Evolutionary conservation across 2,329 filamentous ascomycete genomes (phyloP), one percentile per base, ranked within the genome.

Genomic region (Pyrenochaeta sp.): DNA sequence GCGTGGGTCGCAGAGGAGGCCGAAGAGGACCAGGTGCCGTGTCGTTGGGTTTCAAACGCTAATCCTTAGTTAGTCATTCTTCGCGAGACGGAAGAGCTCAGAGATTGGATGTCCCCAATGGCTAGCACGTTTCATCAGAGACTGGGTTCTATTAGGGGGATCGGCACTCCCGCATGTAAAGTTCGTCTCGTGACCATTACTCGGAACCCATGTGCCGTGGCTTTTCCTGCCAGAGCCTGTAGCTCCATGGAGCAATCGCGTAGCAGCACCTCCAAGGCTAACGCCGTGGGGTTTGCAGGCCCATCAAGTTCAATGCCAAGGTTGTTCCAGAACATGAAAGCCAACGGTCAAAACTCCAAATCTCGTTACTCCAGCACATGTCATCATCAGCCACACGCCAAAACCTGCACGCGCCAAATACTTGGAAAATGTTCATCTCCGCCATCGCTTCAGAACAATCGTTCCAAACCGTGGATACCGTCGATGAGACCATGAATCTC

Each of bases 281-380:
- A 24, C 42, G 24, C 10, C 6, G 40, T 27, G 13, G 15, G 40
- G 32, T 15, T 43, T 25, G 5, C 22, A 43, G 9, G 8, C 42
- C 42, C 42, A 7, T 44, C 6, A 15, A 15, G 8, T 39, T 39
- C 36, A 13, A 39, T 13, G 5, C 5, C 45, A 47, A 32, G 19
- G n/a, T 42, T 12, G 49, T 56, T 58, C 60, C 54, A 63, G 58
- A 59, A 59, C 55, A 63, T 56, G 55, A 46, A 28, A 54, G 46
- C 28, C 54, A 36, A 54, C 50, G 47, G 50, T 46, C 44, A 52
- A 44, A 25, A 19, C 28, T 19, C 19, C 32, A 19, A 49, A 15
- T 39, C 37, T 19, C 40, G 25, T 30, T 22, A n/a, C 34, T 34
- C 49, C 34, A 46, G 45, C 36, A 54, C 52, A 52, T 54, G 25